Evolutionary conservation across 2,329 filamentous ascomycete species (phyloP).

Genomic region (Botrytis medusae): DNA sequence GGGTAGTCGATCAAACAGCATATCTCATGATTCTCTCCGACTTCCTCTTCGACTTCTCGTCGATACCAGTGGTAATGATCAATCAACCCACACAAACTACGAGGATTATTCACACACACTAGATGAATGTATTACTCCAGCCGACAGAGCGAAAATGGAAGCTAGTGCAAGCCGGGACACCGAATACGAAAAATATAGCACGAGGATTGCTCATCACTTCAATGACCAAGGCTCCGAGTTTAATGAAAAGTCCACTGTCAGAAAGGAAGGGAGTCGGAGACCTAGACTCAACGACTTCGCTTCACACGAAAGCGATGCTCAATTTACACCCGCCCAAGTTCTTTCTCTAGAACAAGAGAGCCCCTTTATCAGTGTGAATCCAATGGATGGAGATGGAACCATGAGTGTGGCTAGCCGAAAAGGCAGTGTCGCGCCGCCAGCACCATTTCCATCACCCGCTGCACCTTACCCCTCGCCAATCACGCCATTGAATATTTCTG

Average conservation of each 20-base stretch:
- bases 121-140: conserved; percentile 13
- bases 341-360: background rate
- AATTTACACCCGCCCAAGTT: background rate
- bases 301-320: conserved; percentile 1
- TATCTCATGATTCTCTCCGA: conserved; percentile 1
- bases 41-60: background rate
- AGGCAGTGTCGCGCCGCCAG: background rate
- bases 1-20: background rate
- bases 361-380: background rate
- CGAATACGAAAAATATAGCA: background rate
- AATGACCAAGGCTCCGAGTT: background rate
- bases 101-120: conserved; percentile 14
- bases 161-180: background rate
- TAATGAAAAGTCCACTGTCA: background rate
- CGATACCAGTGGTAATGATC: conserved; percentile 3
- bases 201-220: background rate
- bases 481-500: background rate
- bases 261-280: background rate
- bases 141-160: conserved; percentile 11
- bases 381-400: conserved; percentile 4
- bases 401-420: conserved; percentile 2
- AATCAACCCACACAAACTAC: conserved; percentile 6
- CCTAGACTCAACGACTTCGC: background rate
- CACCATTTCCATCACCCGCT: background rate
- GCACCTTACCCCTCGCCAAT: background rate